Conservation (phyloP, 768 basidiomycete species). For the Lepiota subincarnata region DNA sequence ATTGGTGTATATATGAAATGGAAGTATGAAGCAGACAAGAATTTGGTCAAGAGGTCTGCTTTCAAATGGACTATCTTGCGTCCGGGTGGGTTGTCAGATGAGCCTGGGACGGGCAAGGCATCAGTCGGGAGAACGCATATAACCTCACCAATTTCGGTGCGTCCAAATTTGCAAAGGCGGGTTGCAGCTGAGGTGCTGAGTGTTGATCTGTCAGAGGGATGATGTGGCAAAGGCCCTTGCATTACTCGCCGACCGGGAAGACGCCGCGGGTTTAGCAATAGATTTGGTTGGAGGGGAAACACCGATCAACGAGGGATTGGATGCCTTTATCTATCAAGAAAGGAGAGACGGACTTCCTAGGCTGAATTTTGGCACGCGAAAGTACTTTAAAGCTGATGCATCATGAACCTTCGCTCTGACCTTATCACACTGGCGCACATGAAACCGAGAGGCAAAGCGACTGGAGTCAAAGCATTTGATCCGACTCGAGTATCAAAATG, state of each 20-base stretch:
- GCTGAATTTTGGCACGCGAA: slow-evolving; percentile 14
- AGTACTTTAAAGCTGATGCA: too few species aligned
- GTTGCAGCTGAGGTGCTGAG: neutral
- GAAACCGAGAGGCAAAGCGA: too few species aligned
- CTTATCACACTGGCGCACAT: too few species aligned
- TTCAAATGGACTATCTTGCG: slow-evolving; percentile 67
- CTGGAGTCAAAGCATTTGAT: too few species aligned
- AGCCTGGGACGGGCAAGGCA: slow-evolving; percentile 44
- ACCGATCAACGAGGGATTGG: slow-evolving; percentile 40
- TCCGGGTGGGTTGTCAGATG: slow-evolving; percentile 47
- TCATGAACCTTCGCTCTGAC: too few species aligned
- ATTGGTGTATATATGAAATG: slow-evolving; percentile 42
- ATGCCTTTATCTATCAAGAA: slow-evolving; percentile 46
- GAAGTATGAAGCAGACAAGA: slow-evolving; percentile 46
- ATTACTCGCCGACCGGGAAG: slow-evolving; percentile 42
- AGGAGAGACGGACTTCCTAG: slow-evolving; percentile 39
- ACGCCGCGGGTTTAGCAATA: slow-evolving; percentile 52
- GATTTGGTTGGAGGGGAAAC: slow-evolving; percentile 52
- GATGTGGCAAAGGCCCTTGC: slow-evolving; percentile 50
- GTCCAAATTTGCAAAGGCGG: slow-evolving; percentile 13
- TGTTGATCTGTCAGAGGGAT: slow-evolving; percentile 36
- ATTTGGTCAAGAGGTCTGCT: slow-evolving; percentile 39
- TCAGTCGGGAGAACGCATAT: slow-evolving; percentile 50
- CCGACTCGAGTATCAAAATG: too few species aligned
- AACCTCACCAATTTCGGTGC: slow-evolving; percentile 40